phyloP scores from a whole-genome alignment of 2,329 filamentous ascomycete genomes.

The Aspergillus sp. region DNA sequence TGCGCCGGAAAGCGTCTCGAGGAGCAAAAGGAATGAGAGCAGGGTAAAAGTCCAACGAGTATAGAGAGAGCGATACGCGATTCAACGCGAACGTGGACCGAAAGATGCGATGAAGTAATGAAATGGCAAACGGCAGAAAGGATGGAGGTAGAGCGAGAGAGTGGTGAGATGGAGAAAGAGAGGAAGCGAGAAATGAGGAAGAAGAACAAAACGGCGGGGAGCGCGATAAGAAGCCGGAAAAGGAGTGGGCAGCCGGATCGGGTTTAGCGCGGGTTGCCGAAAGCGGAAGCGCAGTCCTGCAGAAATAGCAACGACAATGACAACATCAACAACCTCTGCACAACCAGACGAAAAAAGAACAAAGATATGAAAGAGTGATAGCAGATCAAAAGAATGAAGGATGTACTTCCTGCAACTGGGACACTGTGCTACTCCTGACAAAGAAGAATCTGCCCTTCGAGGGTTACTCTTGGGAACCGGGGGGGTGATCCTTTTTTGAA shows the following conservation, averaged over 20 bases:
- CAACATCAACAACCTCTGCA: not conserved
- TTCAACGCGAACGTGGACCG: not conserved
- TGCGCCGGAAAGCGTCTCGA: not conserved
- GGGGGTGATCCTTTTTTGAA: not conserved
- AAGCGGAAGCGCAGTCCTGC: not conserved
- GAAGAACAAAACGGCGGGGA: not conserved
- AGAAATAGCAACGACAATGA: no score
- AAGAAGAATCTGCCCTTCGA: not conserved
- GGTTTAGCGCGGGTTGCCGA: not conserved
- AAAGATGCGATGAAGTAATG: not conserved
- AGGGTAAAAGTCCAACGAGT: not conserved
- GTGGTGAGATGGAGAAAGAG: no score
- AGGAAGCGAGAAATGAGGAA: not conserved
- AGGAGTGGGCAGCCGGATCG: not conserved
- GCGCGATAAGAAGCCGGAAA: constrained; percentile 1
- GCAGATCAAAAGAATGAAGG: not conserved
- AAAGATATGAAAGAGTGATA: not conserved
- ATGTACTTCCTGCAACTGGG: not conserved
- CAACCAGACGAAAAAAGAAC: not conserved
- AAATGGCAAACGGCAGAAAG: not conserved
- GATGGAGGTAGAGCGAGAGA: not conserved
- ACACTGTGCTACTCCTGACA: not conserved
- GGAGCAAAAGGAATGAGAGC: not conserved
- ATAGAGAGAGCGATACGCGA: not conserved
- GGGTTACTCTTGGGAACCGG: not conserved